Percentiles rank a stretch among this genome's conserved stretches.
phyloP scores from a whole-genome alignment of 257 asterid genomes.

The Verbascum thapsus region DNA sequence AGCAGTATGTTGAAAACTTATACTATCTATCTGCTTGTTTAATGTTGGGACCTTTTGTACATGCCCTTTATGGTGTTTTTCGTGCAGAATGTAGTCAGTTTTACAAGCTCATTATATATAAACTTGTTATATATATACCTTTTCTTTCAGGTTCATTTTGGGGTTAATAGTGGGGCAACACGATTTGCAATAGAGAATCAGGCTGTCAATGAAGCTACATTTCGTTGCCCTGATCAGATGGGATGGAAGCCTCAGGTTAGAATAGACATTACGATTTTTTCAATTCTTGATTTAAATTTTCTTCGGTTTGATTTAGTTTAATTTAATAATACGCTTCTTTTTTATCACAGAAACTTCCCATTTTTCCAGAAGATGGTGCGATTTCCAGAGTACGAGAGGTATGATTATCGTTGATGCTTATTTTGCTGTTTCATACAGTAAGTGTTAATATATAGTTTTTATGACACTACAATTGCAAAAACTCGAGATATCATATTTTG shows the following conservation, averaged over 20 bases:
- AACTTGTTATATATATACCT: background rate
- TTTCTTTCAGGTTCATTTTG: constrained; percentile 78
- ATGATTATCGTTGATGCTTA: constrained; percentile 4
- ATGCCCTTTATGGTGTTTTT: no score
- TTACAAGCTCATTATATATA: no score
- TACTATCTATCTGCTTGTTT: background rate
- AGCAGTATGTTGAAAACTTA: background rate
- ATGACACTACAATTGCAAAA: no score
- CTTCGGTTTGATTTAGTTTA: background rate
- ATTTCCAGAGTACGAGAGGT: constrained; percentile 67
- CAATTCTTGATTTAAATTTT: background rate
- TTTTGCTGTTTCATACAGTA: background rate
- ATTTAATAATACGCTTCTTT: constrained; percentile 5
- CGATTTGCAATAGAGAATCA: constrained; percentile 89
- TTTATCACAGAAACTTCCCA: constrained; percentile 65
- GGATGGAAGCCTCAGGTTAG: constrained; percentile 99
- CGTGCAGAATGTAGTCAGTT: no score
- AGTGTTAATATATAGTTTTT: background rate
- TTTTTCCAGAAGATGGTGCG: constrained; percentile 61
- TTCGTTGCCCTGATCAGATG: constrained; percentile 98
- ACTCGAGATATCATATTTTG: no score
- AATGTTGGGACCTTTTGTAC: no score
- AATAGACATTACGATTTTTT: no score
- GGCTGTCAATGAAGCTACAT: constrained; percentile 95
- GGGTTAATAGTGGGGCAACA: constrained; percentile 96